These are phyloP conservation scores for Kuraishia hungarica DNA, from an alignment of 805 yeast species.

Conservation along the genomic window DNA sequence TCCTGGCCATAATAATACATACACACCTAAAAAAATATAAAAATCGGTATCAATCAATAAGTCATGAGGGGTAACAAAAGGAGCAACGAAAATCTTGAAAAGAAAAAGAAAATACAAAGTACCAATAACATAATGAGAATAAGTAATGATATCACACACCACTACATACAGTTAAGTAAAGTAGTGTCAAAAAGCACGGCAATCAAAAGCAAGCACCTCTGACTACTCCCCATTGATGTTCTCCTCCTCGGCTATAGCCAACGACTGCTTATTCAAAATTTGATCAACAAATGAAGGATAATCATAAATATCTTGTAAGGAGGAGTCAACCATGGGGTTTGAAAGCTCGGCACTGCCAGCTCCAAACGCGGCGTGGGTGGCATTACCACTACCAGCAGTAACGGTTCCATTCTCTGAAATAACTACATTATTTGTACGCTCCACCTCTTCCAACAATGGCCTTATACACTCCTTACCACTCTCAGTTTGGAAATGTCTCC, in stretches of 20 bases:
- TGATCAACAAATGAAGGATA: slow-evolving; percentile 1
- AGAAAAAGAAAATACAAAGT: too few species aligned
- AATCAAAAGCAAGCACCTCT: too few species aligned
- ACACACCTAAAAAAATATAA: too few species aligned
- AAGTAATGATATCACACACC: too few species aligned
- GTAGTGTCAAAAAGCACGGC: too few species aligned
- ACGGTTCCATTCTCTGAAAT: not conserved
- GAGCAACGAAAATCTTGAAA: too few species aligned
- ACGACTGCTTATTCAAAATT: not conserved
- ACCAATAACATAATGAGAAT: too few species aligned
- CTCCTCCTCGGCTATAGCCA: not conserved
- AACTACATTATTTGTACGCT: not conserved
- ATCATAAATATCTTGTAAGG: not conserved
- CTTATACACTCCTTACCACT: slow-evolving; percentile 66
- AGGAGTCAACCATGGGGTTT: not conserved
- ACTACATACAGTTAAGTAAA: too few species aligned
- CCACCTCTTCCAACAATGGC: slow-evolving; percentile 55
- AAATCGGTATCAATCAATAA: too few species aligned
- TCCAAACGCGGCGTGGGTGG: not conserved
- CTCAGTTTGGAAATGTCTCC: slow-evolving; percentile 74
- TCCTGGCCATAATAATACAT: too few species aligned
- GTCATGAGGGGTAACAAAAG: too few species aligned
- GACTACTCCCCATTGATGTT: not conserved
- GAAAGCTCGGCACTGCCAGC: not conserved
- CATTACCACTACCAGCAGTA: not conserved